Percentiles rank a stretch among this genome's conserved stretches.
These are phyloP conservation scores for Bombardia bombarda DNA, from an alignment of 495 filamentous ascomycete species.

Conservation along the genomic window DNA sequence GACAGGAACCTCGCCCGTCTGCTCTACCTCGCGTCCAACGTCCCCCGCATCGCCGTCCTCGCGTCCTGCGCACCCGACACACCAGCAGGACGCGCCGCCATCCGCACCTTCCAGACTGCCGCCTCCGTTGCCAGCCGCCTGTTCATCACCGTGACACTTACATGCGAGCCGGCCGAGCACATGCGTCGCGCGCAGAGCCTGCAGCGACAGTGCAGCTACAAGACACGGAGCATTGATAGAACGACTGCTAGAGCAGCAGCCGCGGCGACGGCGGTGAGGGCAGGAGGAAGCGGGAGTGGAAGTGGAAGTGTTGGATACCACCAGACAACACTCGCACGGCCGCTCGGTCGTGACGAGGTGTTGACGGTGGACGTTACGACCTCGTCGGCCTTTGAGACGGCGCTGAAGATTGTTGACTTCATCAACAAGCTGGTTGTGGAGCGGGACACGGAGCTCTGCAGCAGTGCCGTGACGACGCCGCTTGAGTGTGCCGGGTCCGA, in stretches of 20 bases:
- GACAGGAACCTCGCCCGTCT: conserved; percentile 9
- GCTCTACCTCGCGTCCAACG: conserved; percentile 8
- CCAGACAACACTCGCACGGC: not conserved
- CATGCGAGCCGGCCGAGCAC: conserved; percentile 10
- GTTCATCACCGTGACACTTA: conserved; percentile 13
- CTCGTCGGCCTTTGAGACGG: conserved; percentile 13
- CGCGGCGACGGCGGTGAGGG: not conserved
- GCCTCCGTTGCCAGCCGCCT: conserved; percentile 9
- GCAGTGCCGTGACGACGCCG: conserved; percentile 5
- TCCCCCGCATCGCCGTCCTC: conserved; percentile 12
- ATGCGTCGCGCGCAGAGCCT: conserved; percentile 7
- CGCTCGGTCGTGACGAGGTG: not conserved
- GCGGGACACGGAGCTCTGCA: conserved; percentile 8
- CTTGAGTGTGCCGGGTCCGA: not conserved
- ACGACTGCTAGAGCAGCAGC: not conserved
- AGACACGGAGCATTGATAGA: not conserved
- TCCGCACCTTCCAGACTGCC: conserved; percentile 9
- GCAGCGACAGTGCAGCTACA: conserved; percentile 12
- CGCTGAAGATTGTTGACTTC: conserved; percentile 16
- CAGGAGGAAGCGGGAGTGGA: too few species aligned
- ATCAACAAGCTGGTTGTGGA: conserved; percentile 10
- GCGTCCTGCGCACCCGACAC: conserved; percentile 14
- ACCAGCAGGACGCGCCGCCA: conserved; percentile 8
- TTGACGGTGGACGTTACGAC: conserved; percentile 13
- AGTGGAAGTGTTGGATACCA: too few species aligned